These are phyloP conservation scores for Diplotaxis tenuifolia DNA, from an alignment of 345 rosid species.

Conservation along the genomic window DNA sequence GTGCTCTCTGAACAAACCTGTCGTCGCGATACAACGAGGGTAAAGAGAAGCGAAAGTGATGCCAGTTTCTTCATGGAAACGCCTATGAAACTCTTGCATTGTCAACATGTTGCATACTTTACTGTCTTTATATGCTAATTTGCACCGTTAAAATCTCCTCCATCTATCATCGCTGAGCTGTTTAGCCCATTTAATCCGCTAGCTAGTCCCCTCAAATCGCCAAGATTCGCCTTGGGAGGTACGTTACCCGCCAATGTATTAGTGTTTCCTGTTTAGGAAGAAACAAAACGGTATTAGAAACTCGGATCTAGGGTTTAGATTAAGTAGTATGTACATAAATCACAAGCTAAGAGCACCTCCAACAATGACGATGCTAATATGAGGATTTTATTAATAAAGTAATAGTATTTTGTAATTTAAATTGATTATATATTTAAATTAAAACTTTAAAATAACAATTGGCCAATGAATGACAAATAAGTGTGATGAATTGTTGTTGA, in stretches of 20 bases:
- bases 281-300: not conserved
- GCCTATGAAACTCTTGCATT: constrained; percentile 94
- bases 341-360: too few species aligned
- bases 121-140: constrained; percentile 97
- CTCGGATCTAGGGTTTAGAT: not conserved
- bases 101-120: constrained; percentile 96
- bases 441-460: too few species aligned
- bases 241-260: constrained; percentile 94
- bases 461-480: too few species aligned
- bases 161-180: constrained; percentile 82
- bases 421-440: too few species aligned
- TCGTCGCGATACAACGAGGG: constrained; percentile 93
- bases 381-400: too few species aligned
- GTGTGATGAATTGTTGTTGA: too few species aligned
- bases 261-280: constrained; percentile 56
- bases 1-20: constrained; percentile 96
- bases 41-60: constrained; percentile 85
- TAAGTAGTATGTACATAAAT: too few species aligned
- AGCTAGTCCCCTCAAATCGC: constrained; percentile 79
- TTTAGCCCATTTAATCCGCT: constrained; percentile 83
- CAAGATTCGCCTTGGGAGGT: constrained; percentile 52
- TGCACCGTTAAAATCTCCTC: constrained; percentile 91
- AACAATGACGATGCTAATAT: too few species aligned
- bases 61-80: constrained; percentile 79
- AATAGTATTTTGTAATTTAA: too few species aligned